phyloP scores from a whole-genome alignment of 1,284 basidiomycete genomes.

The Takashimella koratensis region DNA sequence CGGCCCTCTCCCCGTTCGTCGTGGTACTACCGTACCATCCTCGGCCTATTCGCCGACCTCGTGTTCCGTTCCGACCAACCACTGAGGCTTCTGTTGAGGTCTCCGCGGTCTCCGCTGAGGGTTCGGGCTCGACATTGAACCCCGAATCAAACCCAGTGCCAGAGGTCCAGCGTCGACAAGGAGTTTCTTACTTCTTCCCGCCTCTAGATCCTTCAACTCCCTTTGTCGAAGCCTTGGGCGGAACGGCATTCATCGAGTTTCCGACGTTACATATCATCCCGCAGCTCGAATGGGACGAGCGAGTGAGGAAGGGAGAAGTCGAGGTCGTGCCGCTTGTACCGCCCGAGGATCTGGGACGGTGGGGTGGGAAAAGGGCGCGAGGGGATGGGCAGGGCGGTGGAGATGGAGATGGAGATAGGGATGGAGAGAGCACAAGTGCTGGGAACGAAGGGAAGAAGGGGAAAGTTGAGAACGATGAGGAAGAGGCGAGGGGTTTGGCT shows the following conservation, averaged over 20 bases:
- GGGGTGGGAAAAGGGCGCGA: not conserved
- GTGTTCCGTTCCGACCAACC: not conserved
- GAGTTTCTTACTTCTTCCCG: constrained; percentile 52
- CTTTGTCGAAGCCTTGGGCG: constrained; percentile 55
- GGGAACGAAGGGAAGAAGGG: constrained; percentile 1
- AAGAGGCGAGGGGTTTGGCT: constrained; percentile 52
- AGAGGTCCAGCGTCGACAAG: not conserved
- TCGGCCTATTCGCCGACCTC: not conserved
- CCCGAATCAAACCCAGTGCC: no score
- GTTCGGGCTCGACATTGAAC: not conserved
- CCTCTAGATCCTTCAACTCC: constrained; percentile 56
- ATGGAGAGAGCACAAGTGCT: not conserved
- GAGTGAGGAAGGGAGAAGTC: constrained; percentile 41
- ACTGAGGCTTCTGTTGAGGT: not conserved
- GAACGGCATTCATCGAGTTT: constrained; percentile 71
- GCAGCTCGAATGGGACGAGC: constrained; percentile 57
- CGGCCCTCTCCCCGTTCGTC: not conserved
- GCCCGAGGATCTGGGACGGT: constrained; percentile 6
- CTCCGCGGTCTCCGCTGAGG: no score
- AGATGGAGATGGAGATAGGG: not conserved
- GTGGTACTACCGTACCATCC: not conserved
- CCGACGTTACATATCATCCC: constrained; percentile 72
- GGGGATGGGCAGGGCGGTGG: constrained; percentile 51
- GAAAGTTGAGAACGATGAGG: constrained; percentile 38
- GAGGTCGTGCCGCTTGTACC: constrained; percentile 40